These are phyloP conservation scores for Salix udensis DNA, from an alignment of 345 rosid species.

Conservation along the genomic window DNA sequence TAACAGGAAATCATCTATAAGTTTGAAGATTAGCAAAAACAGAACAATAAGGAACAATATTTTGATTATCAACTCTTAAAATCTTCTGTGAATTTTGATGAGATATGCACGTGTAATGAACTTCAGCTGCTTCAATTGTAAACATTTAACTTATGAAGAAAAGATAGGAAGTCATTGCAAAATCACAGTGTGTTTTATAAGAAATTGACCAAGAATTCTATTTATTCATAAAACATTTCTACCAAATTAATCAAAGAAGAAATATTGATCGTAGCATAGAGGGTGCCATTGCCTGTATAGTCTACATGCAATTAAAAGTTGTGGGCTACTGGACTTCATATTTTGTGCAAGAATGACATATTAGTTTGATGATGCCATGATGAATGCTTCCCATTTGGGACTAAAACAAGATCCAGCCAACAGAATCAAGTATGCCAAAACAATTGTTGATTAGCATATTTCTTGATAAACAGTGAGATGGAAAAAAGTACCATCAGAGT, in stretches of 20 bases:
- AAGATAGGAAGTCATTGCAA: not conserved
- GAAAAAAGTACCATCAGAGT: constrained; percentile 33
- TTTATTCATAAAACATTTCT: too few species aligned
- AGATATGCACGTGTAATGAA: too few species aligned
- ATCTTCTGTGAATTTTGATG: not conserved
- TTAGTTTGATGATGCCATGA: not conserved
- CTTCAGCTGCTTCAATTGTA: too few species aligned
- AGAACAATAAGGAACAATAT: not conserved
- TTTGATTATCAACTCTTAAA: not conserved
- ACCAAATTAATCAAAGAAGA: too few species aligned
- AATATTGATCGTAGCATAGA: not conserved
- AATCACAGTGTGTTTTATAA: too few species aligned
- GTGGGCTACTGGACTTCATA: not conserved
- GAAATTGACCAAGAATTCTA: too few species aligned
- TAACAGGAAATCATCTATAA: not conserved
- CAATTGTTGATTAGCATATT: not conserved
- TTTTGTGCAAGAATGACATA: not conserved
- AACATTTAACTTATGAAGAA: too few species aligned
- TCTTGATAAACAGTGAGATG: not conserved
- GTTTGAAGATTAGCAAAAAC: not conserved
- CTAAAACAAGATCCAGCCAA: not conserved
- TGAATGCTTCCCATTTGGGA: not conserved
- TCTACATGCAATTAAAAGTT: not conserved
- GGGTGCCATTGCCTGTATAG: not conserved
- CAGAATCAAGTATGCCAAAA: not conserved